Evolutionary conservation across 1,139 yeast species (phyloP).

Genomic region (Hyphopichia pseudoburtonii): DNA sequence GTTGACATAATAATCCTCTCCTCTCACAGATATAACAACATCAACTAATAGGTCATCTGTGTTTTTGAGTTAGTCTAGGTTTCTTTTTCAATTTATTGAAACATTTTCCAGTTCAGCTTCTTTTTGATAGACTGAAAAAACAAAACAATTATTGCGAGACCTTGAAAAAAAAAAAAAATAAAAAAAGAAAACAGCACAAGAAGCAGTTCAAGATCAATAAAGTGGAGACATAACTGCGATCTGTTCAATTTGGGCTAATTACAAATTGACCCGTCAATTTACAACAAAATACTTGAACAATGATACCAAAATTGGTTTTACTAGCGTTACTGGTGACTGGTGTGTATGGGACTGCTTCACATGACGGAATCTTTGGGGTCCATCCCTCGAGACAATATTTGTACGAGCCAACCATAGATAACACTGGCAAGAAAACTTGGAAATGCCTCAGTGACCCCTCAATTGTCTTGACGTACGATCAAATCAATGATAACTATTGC

Average conservation of each 20-base stretch:
- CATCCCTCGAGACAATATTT: constrained; percentile 40
- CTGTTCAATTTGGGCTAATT: not conserved
- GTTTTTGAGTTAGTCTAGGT: no score
- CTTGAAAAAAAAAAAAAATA: no score
- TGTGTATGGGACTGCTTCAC: not conserved
- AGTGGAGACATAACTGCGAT: constrained; percentile 1
- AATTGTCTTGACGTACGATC: constrained; percentile 55
- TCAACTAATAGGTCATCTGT: no score
- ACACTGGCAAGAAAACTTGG: constrained; percentile 49
- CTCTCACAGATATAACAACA: no score
- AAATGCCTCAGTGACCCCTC: constrained; percentile 66
- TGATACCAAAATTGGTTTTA: not conserved
- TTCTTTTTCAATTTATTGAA: no score
- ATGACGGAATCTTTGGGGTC: constrained; percentile 25
- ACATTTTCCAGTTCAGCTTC: no score
- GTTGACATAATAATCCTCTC: no score
- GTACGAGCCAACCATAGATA: constrained; percentile 51
- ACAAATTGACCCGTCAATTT: not conserved
- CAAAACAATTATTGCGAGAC: no score
- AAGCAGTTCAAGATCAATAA: not conserved
- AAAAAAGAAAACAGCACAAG: not conserved
- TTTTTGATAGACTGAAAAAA: no score
- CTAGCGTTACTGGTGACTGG: not conserved
- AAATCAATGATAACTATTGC: constrained; percentile 85
- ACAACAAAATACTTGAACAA: no score